phyloP scores from a whole-genome alignment of 2,329 filamentous ascomycete species.

The Madurella mycetomatis region DNA sequence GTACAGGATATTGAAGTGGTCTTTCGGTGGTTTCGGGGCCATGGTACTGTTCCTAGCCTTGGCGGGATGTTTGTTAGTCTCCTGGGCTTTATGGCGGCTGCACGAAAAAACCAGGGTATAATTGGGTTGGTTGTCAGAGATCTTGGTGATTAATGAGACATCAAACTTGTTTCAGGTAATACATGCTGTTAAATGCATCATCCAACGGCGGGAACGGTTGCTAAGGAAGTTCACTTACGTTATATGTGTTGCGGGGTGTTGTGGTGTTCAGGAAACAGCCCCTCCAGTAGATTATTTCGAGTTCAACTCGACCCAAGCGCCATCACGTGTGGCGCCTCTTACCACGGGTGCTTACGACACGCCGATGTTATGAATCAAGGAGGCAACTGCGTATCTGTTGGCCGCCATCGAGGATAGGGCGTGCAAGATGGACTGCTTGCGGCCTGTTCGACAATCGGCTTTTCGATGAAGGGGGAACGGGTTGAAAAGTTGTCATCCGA shows the following conservation, averaged over 20 bases:
- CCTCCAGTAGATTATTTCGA: conserved; percentile 4
- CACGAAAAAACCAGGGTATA: background rate
- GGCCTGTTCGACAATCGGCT: background rate
- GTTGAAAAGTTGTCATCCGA: conserved; percentile 4
- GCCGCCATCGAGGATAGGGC: background rate
- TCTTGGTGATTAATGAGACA: conserved; percentile 64
- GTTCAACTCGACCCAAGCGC: background rate
- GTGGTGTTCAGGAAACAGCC: conserved; percentile 4
- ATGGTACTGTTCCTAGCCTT: conserved; percentile 27
- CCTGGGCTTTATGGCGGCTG: background rate
- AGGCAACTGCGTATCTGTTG: background rate
- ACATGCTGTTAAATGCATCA: conserved; percentile 56
- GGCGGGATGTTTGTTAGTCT: conserved; percentile 11
- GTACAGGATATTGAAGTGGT: conserved; percentile 76
- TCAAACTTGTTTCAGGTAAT: conserved; percentile 55
- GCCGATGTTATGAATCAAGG: background rate
- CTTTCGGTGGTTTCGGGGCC: conserved; percentile 47
- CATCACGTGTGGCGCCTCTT: conserved; percentile 14
- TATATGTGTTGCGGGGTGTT: conserved; percentile 2
- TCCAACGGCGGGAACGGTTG: conserved; percentile 24
- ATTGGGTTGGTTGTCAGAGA: conserved; percentile 51
- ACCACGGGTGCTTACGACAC: background rate
- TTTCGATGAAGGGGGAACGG: conserved; percentile 11
- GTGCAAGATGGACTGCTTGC: conserved; percentile 3
- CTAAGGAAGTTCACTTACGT: conserved; percentile 14